Evolutionary conservation across 768 basidiomycete genomes (phyloP).

Genomic region (Calocybe cyanea): DNA sequence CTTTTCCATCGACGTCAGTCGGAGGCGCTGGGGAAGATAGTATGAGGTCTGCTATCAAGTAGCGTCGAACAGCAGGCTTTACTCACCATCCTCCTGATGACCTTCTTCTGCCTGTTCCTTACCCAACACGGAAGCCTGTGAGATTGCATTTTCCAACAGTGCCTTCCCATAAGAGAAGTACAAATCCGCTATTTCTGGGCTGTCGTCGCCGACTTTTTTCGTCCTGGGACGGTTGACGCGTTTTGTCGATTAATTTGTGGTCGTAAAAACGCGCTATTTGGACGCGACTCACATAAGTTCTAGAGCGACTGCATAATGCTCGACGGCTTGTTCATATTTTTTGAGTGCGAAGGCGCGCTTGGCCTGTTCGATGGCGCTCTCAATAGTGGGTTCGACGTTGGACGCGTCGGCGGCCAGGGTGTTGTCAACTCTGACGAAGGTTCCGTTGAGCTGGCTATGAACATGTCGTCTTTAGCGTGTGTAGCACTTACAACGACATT

Average conservation of each 20-base stretch:
- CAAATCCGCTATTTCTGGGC: constrained; percentile 80
- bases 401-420: constrained; percentile 13
- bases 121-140: constrained; percentile 82
- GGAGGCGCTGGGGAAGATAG: constrained; percentile 22
- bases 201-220: constrained; percentile 70
- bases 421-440: constrained; percentile 8
- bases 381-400: constrained; percentile 35
- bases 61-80: neutral
- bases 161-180: constrained; percentile 93
- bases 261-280: constrained; percentile 4
- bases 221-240: constrained; percentile 46
- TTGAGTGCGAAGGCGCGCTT: constrained; percentile 86
- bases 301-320: constrained; percentile 79
- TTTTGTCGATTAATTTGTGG: constrained; percentile 5
- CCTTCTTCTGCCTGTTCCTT: constrained; percentile 71
- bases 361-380: constrained; percentile 67
- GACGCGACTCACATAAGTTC: constrained; percentile 71
- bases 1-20: constrained; percentile 35
- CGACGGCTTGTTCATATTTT: constrained; percentile 83
- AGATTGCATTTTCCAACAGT: constrained; percentile 86
- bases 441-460: neutral
- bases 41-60: neutral
- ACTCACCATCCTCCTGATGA: constrained; percentile 32
- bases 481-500: constrained; percentile 13
- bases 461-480: neutral